Percentiles rank a stretch among this genome's conserved stretches.
These are phyloP conservation scores for Plantago ovata DNA, from an alignment of 257 asterid species.

Conservation along the genomic window DNA sequence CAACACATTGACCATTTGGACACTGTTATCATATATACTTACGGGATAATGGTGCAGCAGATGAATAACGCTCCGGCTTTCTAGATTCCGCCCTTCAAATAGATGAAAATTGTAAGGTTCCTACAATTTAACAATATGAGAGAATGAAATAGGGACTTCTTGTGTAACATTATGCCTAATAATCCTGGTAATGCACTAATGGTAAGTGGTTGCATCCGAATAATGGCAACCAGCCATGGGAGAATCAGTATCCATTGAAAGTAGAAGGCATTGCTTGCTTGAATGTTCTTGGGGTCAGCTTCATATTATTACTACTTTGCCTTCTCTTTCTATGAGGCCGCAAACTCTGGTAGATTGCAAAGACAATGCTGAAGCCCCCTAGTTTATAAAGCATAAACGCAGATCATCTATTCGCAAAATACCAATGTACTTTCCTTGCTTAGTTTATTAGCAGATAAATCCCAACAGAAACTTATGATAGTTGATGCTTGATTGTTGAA, in stretches of 20 bases:
- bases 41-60: constrained; percentile 99
- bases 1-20: constrained; percentile 12
- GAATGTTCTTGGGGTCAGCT: too few species aligned
- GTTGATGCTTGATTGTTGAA: background rate
- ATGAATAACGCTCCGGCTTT: constrained; percentile 97
- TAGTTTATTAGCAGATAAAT: background rate
- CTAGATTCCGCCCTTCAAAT: constrained; percentile 99
- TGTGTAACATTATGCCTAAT: background rate
- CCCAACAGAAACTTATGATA: background rate
- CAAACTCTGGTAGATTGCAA: too few species aligned
- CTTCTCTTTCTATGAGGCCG: too few species aligned
- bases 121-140: constrained; percentile 54
- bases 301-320: too few species aligned
- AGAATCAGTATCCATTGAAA: background rate
- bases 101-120: constrained; percentile 89
- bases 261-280: too few species aligned
- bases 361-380: too few species aligned
- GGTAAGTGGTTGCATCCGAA: constrained; percentile 3
- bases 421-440: background rate
- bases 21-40: constrained; percentile 21
- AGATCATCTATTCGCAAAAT: background rate
- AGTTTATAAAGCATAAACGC: background rate
- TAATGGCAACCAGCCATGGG: constrained; percentile 4
- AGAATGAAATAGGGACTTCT: constrained; percentile 36
- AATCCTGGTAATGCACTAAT: constrained; percentile 13